Evolutionary conservation across 768 basidiomycete species (phyloP).

Genomic region (Chalciporus chontae): DNA sequence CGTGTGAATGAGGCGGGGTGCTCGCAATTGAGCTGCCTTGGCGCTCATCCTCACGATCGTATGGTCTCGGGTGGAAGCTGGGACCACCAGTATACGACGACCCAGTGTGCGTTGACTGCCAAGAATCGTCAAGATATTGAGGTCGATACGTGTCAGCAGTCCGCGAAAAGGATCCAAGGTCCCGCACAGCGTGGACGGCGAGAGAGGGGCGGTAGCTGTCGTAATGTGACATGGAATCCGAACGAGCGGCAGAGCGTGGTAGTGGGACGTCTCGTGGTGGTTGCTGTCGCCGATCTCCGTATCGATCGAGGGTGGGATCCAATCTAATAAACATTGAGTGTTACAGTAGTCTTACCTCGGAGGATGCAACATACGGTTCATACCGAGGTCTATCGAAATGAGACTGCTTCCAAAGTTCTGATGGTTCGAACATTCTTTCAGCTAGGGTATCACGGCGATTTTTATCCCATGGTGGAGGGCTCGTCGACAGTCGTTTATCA

Average conservation of each 20-base stretch:
- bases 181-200: constrained; percentile 34
- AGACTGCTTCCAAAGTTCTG: constrained; percentile 64
- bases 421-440: constrained; percentile 68
- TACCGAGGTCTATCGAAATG: constrained; percentile 45
- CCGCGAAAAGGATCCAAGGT: constrained; percentile 34
- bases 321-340: constrained; percentile 19
- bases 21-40: constrained; percentile 32
- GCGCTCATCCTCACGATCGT: constrained; percentile 25
- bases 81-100: constrained; percentile 29
- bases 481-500: constrained; percentile 41
- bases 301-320: constrained; percentile 32
- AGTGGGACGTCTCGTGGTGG: constrained; percentile 35
- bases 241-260: constrained; percentile 30
- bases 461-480: constrained; percentile 32
- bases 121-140: constrained; percentile 34
- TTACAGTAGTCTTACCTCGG: constrained; percentile 21
- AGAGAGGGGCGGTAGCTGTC: constrained; percentile 52
- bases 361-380: constrained; percentile 37
- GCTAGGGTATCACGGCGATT: constrained; percentile 37
- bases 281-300: constrained; percentile 35
- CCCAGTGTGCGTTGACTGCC: constrained; percentile 9
- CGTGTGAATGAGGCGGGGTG: constrained; percentile 28
- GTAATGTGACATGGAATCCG: constrained; percentile 33
- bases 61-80: constrained; percentile 20
- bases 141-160: constrained; percentile 54